Evolutionary conservation across 2,329 filamentous ascomycete species (phyloP), one percentile per base, ranked within the genome.

Genomic region (Ascocoryne sarcoides): DNA sequence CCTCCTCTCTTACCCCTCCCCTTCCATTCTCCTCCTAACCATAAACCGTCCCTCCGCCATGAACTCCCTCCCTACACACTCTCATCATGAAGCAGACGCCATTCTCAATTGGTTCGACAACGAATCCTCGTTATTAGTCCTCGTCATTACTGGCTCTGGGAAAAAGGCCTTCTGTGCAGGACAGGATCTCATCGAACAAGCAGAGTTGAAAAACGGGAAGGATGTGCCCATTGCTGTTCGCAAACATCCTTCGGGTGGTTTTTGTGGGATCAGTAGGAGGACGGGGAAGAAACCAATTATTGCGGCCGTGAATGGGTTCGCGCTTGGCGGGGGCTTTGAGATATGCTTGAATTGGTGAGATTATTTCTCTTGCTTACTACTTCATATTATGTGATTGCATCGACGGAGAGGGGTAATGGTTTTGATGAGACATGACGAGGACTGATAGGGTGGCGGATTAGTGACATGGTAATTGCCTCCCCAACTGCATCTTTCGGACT

Each of bases 281-380:
- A 58, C 62, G 10, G 82, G 82, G 34, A 77, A 75, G 60, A 90
- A 90, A 55, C 84, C 84, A 4, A 69, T 90, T 44, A 71, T 90
- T 30, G 82, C 79, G 0, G 84, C 84, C 1, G 80, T 89, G n/a
- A 85, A 88, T 56, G 84, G 84, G 2, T 67, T 82, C 28, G 84
- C 81, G 32, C 69, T 84, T 20, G 84, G 84, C 36, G 84, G 84
- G 34, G 84, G 83, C 1, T 80, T 84, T 63, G 84, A 90, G 65
- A 85, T 88, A 17, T 52, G 50, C 43, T 46, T 58, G 39, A 86
- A 87, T 62, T 76, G 53, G 52, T 55, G 40, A 23, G 42, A 33
- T n/a, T 18, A 32, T 19, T 32, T 20, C 15, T 15, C 10, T 9
- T 19, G 10, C 10, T 32, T 2, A 8, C n/a, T n/a, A n/a, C n/a